Evolutionary conservation across 768 basidiomycete genomes (phyloP).

Genomic region (Epithele typhae): DNA sequence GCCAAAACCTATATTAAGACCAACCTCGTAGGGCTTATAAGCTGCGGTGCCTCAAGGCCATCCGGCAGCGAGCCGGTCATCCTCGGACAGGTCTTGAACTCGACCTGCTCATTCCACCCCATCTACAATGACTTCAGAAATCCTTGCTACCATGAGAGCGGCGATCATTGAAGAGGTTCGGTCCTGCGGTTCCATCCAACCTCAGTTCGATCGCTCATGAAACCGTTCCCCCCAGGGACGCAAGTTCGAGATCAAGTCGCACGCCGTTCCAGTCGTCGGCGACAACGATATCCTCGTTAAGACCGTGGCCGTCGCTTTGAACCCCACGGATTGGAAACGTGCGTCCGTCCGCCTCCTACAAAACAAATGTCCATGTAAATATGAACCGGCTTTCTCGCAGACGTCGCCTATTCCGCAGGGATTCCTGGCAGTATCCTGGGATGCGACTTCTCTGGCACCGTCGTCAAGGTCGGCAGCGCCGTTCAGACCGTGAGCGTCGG

Average conservation of each 20-base stretch:
- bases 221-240: slow-evolving; percentile 1
- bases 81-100: too few relatives aligned
- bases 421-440: slow-evolving; percentile 17
- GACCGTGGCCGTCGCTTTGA: slow-evolving; percentile 8
- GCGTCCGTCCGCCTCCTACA: not conserved
- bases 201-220: too few relatives aligned
- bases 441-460: slow-evolving; percentile 23
- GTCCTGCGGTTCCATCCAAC: not conserved
- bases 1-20: too few relatives aligned
- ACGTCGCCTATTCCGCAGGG: slow-evolving; percentile 3
- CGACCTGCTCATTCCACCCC: too few relatives aligned
- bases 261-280: slow-evolving; percentile 9
- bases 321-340: slow-evolving; percentile 13
- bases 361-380: not conserved
- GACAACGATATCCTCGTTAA: slow-evolving; percentile 17
- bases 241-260: slow-evolving; percentile 9
- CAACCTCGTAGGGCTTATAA: too few relatives aligned
- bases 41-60: too few relatives aligned
- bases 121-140: too few relatives aligned
- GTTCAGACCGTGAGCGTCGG: slow-evolving; percentile 19
- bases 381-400: not conserved
- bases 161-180: too few relatives aligned
- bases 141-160: not conserved
- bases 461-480: slow-evolving; percentile 18
- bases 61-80: too few relatives aligned